Evolutionary conservation across 305 asterid genomes (phyloP), one percentile per base, ranked within the genome.

Genomic region (Fraxinus xanthoxyloides): DNA sequence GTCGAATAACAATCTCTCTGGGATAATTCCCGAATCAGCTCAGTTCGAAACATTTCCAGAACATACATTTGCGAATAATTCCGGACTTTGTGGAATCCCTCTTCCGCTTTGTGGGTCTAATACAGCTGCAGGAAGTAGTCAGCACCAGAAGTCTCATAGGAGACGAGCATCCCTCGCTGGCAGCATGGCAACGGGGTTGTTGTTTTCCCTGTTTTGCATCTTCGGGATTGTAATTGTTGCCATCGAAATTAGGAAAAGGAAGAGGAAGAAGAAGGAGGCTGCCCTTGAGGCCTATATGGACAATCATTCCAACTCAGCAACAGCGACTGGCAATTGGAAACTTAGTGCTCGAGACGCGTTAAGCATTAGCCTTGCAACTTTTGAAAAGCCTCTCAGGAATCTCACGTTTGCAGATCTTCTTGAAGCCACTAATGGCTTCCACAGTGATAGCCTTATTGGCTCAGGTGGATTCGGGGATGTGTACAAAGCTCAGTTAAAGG

Each of bases 41-140:
- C 97, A 95, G 3, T 92, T 95, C 12, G 94, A 89, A 78, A 95
- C 99, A 0, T 92, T 95, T 78, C 93, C 93, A 0, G 96, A 90
- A 34, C 83, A 79, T 72, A 78, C 91, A 77, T 95, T 92, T 59
- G 86, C 87, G 0, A 95, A 95, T 77, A 95, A 91, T 69, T 88
- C 97, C 0, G 98, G 97, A 7, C 98, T 95, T 12, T 95, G 99
- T 76, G 99, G 97, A 15, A 91, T 88, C 87, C 99, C 99, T 63
- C 92, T 95, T 2, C 89, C 91, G 0, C 15, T 15, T 1, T 95
- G 98, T 84, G 85, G 82, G 70, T 24, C 90, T 1, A 85, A 76
- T 6, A 80, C 81, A 0, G 89, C 82, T n/a, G n/a, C 88, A 0
- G 87, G 82, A 24, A 73, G 56, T 13, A 86, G 88, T 3, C 87